These are phyloP conservation scores for Lactarius vividus DNA, from an alignment of 768 basidiomycete species.

Conservation along the genomic window DNA sequence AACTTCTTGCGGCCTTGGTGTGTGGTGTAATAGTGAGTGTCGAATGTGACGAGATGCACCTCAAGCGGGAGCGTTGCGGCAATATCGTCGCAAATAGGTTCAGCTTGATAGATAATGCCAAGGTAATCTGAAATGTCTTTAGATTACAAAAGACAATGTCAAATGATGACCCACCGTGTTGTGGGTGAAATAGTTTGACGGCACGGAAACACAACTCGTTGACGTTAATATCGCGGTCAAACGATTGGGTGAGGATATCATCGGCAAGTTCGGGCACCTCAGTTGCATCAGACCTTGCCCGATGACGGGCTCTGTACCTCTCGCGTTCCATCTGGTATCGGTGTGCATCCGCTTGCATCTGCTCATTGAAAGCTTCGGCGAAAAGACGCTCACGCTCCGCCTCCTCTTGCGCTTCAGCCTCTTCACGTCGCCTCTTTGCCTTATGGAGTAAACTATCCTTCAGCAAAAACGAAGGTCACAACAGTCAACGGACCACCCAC, in stretches of 20 bases:
- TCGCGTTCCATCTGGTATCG: conserved; percentile 55
- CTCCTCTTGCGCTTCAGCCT: conserved; percentile 50
- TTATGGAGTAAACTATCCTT: conserved; percentile 1
- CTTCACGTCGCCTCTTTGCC: conserved; percentile 48
- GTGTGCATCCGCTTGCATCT: conserved; percentile 64
- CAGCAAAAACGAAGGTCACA: neutral
- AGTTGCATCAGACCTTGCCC: conserved; percentile 69
- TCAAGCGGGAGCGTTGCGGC: conserved; percentile 61
- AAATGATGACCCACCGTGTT: conserved; percentile 46
- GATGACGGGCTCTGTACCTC: conserved; percentile 52
- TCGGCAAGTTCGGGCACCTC: conserved; percentile 49
- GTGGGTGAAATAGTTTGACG: conserved; percentile 71
- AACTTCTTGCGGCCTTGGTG: conserved; percentile 74
- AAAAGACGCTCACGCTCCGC: conserved; percentile 43
- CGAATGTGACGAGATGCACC: conserved; percentile 63
- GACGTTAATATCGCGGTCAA: conserved; percentile 54
- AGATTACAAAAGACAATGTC: neutral
- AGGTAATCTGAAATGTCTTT: conserved; percentile 47
- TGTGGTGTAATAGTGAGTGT: conserved; percentile 64
- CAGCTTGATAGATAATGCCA: conserved; percentile 68
- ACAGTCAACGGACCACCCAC: conserved; percentile 38
- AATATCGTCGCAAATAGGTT: conserved; percentile 69
- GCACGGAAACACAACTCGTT: conserved; percentile 57
- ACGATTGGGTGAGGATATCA: conserved; percentile 53
- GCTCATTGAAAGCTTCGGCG: conserved; percentile 60